Base-by-base conservation (phyloP, 352 stramenopile species). In the Phytopythium ostracodes region DNA sequence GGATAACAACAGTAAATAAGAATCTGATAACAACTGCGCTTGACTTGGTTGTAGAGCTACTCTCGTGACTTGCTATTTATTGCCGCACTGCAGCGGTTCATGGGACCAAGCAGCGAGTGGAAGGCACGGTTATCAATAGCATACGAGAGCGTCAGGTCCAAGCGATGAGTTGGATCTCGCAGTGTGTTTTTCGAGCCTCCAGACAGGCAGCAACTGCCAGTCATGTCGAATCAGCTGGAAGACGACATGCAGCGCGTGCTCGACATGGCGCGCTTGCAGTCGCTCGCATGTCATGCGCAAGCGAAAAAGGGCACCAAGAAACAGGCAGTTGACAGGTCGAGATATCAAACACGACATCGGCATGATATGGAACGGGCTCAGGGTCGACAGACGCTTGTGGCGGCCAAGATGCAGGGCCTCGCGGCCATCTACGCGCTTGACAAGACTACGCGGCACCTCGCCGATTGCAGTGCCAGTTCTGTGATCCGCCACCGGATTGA, bases 211-310 rank as follows among this genome's bases (percentile, higher is more conserved):
- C n/a, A n/a, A n/a, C n/a, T n/a, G n/a, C n/a, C n/a, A n/a, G n/a
- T n/a, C 38, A 62, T 62, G 56, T 4, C 24, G 24, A 73, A 66
- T 24, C 74, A 75, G 29, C 66, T 84, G 10, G 81, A 90, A 68
- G 75, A 82, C 24, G 79, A 88, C 64, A 59, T 85, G 40, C 71
- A 77, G 38, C 81, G 81, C 33, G 77, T 90, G 46, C 64, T 88
- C 36, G 62, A 78, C 12, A 72, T 90, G 35, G 77, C 71, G 25
- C 52, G 71, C 31, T 62, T 64, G n/a, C 53, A 73, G 64, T 64
- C 59, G 44, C 62, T 58, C 22, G 33, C 51, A n/a, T 51, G 63
- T 22, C 67, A 53, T 12, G 63, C 40, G 42, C 71, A 35, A 31
- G 36, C n/a, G 4, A 44, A 43, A 46, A 46, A 24, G 44, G 18